Evolutionary conservation across 768 basidiomycete genomes (phyloP).

Genomic region (Pholiota molesta): DNA sequence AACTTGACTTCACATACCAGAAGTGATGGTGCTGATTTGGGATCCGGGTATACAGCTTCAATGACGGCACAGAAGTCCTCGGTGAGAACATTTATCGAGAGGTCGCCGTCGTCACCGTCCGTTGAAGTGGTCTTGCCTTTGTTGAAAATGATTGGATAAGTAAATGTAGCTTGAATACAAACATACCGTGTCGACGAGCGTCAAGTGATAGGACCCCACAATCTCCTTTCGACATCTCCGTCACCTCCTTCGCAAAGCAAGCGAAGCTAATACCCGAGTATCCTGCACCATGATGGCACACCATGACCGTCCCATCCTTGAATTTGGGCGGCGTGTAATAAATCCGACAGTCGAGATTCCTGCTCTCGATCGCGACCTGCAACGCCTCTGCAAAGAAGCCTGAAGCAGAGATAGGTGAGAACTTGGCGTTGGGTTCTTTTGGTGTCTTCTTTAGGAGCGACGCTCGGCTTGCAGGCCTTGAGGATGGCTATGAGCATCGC

Average conservation of each 20-base stretch:
- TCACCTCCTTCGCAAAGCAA: constrained; percentile 82
- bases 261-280: constrained; percentile 91
- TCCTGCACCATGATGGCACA: constrained; percentile 96
- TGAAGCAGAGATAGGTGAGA: constrained; percentile 76
- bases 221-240: constrained; percentile 60
- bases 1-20: constrained; percentile 51
- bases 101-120: constrained; percentile 48
- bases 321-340: constrained; percentile 80
- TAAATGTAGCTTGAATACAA: too few species aligned
- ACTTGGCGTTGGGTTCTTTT: constrained; percentile 58
- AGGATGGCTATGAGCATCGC: constrained; percentile 1
- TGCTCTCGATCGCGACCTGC: constrained; percentile 67
- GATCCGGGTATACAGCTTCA: constrained; percentile 68
- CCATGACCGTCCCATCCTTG: constrained; percentile 65
- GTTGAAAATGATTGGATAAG: neutral
- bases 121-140: constrained; percentile 72
- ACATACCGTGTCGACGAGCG: constrained; percentile 84
- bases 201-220: constrained; percentile 85
- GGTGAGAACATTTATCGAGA: constrained; percentile 74
- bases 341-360: constrained; percentile 70
- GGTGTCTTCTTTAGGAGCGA: constrained; percentile 27
- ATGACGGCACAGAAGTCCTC: constrained; percentile 76
- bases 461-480: constrained; percentile 37
- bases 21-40: constrained; percentile 65
- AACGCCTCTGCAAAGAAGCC: constrained; percentile 80